Evolutionary conservation across 176 grass and related monocot genomes (phyloP).

Genomic region (Oryza brachyantha): DNA sequence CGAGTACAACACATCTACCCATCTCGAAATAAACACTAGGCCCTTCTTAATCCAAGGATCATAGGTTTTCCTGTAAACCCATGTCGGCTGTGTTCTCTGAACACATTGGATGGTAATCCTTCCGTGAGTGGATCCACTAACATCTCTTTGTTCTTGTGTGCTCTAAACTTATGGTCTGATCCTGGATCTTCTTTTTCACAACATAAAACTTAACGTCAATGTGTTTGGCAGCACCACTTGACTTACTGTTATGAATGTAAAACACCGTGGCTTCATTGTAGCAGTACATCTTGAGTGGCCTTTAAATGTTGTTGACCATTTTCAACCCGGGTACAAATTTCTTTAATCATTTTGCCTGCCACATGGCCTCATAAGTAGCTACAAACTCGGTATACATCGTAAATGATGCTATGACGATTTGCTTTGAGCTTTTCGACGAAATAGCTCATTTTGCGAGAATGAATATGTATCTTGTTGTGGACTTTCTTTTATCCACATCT

Average conservation of each 20-base stretch:
- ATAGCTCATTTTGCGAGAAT: not conserved
- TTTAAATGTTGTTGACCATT: not conserved
- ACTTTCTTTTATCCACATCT: not conserved
- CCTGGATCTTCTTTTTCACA: not conserved
- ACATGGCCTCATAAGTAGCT: no score
- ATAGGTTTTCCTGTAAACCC: no score
- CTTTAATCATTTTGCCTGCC: no score
- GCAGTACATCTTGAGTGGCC: not conserved
- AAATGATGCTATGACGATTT: not conserved
- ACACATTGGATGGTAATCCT: no score
- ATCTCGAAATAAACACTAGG: no score
- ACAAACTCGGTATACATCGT: not conserved
- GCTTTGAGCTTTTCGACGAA: not conserved
- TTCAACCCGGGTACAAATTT: not conserved
- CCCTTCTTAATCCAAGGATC: no score
- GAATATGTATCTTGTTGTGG: not conserved
- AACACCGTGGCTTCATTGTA: not conserved
- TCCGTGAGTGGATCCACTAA: no score
- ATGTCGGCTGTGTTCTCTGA: no score
- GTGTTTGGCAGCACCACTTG: not conserved
- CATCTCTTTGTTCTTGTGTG: no score
- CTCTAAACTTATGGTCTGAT: not conserved
- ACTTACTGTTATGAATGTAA: not conserved
- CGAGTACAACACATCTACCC: no score
- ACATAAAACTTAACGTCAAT: not conserved